phyloP scores from a whole-genome alignment of 2,329 filamentous ascomycete species.

The Onygenales sp. region DNA sequence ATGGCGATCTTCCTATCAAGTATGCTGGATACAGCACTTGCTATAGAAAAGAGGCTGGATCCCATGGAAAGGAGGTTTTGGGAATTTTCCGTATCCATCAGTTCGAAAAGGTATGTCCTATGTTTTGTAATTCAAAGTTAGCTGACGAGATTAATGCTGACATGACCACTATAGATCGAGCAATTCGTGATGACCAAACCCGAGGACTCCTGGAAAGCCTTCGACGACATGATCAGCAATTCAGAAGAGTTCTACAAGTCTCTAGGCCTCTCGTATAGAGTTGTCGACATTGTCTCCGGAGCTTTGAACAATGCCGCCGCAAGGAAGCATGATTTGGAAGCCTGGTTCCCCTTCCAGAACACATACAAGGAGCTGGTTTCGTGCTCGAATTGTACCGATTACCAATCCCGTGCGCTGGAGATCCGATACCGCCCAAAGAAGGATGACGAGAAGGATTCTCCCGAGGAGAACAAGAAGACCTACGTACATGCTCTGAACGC shows the following conservation, averaged over 20 bases:
- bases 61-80: slow-evolving; percentile 90
- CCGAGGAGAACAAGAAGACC: slow-evolving; percentile 65
- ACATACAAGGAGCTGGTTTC: slow-evolving; percentile 98
- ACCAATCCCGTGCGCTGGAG: slow-evolving; percentile 88
- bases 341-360: slow-evolving; percentile 91
- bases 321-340: slow-evolving; percentile 94
- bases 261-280: slow-evolving; percentile 77
- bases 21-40: slow-evolving; percentile 89
- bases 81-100: slow-evolving; percentile 97
- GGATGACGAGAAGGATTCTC: slow-evolving; percentile 32
- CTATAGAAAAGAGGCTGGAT: slow-evolving; percentile 90
- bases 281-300: slow-evolving; percentile 92
- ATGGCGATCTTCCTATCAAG: slow-evolving; percentile 80
- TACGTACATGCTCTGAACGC: slow-evolving; percentile 92
- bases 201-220: slow-evolving; percentile 84
- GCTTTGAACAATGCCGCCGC: slow-evolving; percentile 81
- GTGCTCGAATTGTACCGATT: slow-evolving; percentile 96
- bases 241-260: slow-evolving; percentile 95
- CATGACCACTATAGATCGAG: slow-evolving; percentile 46
- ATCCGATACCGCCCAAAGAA: slow-evolving; percentile 86
- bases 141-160: slow-evolving; percentile 5
- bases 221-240: slow-evolving; percentile 82
- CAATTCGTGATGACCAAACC: slow-evolving; percentile 75
- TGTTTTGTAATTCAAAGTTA: slow-evolving; percentile 1
- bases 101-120: slow-evolving; percentile 67